A percentile compares a stretch with the other conserved stretches of the same genome.
Evolutionary conservation across 768 basidiomycete genomes (phyloP).

Genomic region (Dendrothele bispora): DNA sequence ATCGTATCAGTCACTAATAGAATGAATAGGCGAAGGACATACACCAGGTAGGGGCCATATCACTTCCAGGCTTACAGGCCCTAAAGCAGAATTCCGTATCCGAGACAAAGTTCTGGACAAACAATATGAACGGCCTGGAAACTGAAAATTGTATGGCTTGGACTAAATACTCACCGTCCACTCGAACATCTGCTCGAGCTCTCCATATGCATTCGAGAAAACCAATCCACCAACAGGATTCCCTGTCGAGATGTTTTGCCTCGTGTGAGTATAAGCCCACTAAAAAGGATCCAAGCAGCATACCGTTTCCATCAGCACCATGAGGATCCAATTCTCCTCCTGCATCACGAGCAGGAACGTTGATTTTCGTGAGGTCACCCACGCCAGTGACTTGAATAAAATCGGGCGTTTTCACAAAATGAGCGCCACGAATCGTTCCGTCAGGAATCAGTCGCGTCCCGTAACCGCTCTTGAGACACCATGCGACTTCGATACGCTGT

Average conservation of each 20-base stretch:
- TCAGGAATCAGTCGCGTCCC: constrained; percentile 69
- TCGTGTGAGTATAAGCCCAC: too few relatives aligned
- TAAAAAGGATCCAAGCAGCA: too few relatives aligned
- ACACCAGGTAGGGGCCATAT: too few relatives aligned
- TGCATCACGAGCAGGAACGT: constrained; percentile 51
- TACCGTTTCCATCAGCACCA: constrained; percentile 50
- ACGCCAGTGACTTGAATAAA: constrained; percentile 46
- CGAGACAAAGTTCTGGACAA: too few relatives aligned
- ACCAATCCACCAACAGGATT: constrained; percentile 22
- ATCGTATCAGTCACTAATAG: too few relatives aligned
- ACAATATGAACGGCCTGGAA: too few relatives aligned
- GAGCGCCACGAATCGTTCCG: constrained; percentile 27
- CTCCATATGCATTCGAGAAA: constrained; percentile 56
- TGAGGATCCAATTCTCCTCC: constrained; percentile 55
- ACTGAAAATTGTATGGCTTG: too few relatives aligned
- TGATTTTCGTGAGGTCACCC: constrained; percentile 59
- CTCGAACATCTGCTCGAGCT: constrained; percentile 59
- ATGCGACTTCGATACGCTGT: constrained; percentile 43
- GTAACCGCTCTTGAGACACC: constrained; percentile 50
- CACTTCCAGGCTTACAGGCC: constrained; percentile 62
- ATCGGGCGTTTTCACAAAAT: constrained; percentile 54
- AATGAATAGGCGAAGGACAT: too few relatives aligned
- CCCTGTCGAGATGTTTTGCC: too few relatives aligned
- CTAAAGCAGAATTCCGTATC: constrained; percentile 71
- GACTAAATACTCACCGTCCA: constrained; percentile 86